phyloP scores from a whole-genome alignment of 805 yeast genomes.

The Kluyveromyces aestuarii region DNA sequence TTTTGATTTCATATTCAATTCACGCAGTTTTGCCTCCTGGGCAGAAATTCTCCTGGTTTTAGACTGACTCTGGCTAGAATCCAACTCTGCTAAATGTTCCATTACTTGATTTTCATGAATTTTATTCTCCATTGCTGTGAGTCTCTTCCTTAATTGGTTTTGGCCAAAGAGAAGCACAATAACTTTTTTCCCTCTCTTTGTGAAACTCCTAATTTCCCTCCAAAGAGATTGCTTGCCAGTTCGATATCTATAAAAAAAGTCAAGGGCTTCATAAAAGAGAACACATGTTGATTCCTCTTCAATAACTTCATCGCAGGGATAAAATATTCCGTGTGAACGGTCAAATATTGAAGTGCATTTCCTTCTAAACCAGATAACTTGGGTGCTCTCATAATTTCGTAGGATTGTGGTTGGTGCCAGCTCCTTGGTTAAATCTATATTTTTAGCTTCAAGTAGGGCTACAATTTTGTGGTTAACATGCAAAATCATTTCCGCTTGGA shows the following conservation, averaged over 20 bases:
- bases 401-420: conserved; percentile 22
- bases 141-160: conserved; percentile 36
- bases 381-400: conserved; percentile 24
- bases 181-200: conserved; percentile 23
- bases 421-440: conserved; percentile 11
- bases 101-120: conserved; percentile 34
- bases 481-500: conserved; percentile 42
- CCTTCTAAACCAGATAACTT: conserved; percentile 46
- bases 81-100: conserved; percentile 16
- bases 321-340: conserved; percentile 38
- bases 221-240: conserved; percentile 19
- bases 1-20: conserved; percentile 3
- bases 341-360: conserved; percentile 41
- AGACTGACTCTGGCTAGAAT: conserved; percentile 3
- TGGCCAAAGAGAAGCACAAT: conserved; percentile 42
- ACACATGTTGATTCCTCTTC: conserved; percentile 37
- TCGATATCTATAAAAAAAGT: conserved; percentile 32
- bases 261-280: conserved; percentile 39
- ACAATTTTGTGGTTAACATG: conserved; percentile 30
- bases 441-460: conserved; percentile 21
- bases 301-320: conserved; percentile 39
- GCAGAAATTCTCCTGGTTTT: conserved; percentile 3
- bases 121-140: conserved; percentile 39
- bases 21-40: conserved; percentile 7
- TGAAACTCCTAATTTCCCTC: conserved; percentile 16